Percentiles rank a stretch among this genome's conserved stretches.
Conservation (phyloP, 805 yeast genomes). For the Nakazawaea holstii region DNA sequence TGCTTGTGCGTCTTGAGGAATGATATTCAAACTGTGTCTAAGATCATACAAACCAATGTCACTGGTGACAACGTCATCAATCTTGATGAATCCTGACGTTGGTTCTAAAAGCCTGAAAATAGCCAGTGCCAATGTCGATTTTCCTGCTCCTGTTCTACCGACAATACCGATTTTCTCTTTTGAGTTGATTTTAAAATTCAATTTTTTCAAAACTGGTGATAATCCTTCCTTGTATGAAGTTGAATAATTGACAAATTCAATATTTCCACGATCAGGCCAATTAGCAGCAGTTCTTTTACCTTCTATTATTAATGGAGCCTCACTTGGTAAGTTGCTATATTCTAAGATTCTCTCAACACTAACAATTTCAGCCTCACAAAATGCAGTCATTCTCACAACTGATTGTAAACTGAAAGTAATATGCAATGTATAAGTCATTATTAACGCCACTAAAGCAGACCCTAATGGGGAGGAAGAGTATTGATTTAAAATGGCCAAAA, state of each 20-base stretch:
- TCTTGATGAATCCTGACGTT: conserved; percentile 43
- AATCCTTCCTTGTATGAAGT: conserved; percentile 54
- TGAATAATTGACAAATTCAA: conserved; percentile 46
- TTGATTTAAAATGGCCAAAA: conserved; percentile 36
- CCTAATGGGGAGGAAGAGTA: conserved; percentile 36
- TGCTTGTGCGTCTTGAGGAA: conserved; percentile 68
- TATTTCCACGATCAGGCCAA: conserved; percentile 55
- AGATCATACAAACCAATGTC: conserved; percentile 47
- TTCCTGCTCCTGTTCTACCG: conserved; percentile 79
- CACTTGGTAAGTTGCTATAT: conserved; percentile 70
- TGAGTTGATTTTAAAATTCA: conserved; percentile 41
- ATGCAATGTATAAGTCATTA: conserved; percentile 58
- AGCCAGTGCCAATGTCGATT: conserved; percentile 56
- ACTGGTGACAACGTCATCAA: conserved; percentile 51
- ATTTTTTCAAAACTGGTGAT: conserved; percentile 51
- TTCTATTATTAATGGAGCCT: conserved; percentile 68
- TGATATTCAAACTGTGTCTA: conserved; percentile 52
- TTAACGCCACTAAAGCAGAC: conserved; percentile 58
- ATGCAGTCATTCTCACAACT: conserved; percentile 57
- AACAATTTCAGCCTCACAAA: conserved; percentile 58
- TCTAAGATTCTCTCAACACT: conserved; percentile 94
- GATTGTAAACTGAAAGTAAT: conserved; percentile 50
- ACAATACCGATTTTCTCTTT: conserved; percentile 67
- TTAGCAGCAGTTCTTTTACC: conserved; percentile 35
- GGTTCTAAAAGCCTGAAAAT: conserved; percentile 60